A percentile compares a stretch with the other conserved stretches of the same genome.
These are phyloP conservation scores for Glycine soja DNA, from an alignment of 306 rosid species.

Conservation along the genomic window DNA sequence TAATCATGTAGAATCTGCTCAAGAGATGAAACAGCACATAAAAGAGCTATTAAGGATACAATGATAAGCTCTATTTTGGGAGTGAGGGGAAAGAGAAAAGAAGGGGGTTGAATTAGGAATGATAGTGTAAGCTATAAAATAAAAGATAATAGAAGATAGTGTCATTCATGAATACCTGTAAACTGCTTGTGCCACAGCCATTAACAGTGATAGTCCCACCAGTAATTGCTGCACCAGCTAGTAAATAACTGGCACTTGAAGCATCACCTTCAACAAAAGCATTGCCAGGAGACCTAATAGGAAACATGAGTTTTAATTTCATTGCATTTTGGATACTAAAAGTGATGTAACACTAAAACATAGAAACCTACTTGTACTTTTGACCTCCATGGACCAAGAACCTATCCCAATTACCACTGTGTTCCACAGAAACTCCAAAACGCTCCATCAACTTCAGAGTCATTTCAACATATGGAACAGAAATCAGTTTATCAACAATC, in stretches of 20 bases:
- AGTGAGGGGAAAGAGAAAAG: not conserved
- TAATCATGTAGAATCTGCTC: not conserved
- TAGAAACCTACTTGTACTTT: slow-evolving; percentile 87
- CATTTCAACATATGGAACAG: slow-evolving; percentile 97
- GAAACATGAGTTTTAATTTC: slow-evolving; percentile 42
- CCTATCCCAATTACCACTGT: slow-evolving; percentile 80
- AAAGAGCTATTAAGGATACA: not conserved
- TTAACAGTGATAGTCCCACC: slow-evolving; percentile 97
- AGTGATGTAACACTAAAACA: slow-evolving; percentile 17
- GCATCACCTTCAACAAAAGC: slow-evolving; percentile 99
- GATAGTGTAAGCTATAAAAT: slow-evolving; percentile 21
- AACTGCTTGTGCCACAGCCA: slow-evolving; percentile 98
- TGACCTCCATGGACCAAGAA: slow-evolving; percentile 92
- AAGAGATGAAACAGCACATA: not conserved
- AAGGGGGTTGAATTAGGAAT: not conserved
- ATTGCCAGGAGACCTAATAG: slow-evolving; percentile 84
- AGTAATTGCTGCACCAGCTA: slow-evolving; percentile 98
- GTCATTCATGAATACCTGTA: slow-evolving; percentile 72
- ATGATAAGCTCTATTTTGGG: not conserved
- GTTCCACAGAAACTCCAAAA: slow-evolving; percentile 86
- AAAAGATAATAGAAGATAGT: slow-evolving; percentile 3
- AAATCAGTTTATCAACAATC: slow-evolving; percentile 91
- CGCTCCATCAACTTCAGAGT: slow-evolving; percentile 98
- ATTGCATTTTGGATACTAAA: slow-evolving; percentile 30
- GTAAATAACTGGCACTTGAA: slow-evolving; percentile 99